These are phyloP conservation scores for Erysimum cheiri DNA, from an alignment of 441 rosid genomes.

Conservation along the genomic window DNA sequence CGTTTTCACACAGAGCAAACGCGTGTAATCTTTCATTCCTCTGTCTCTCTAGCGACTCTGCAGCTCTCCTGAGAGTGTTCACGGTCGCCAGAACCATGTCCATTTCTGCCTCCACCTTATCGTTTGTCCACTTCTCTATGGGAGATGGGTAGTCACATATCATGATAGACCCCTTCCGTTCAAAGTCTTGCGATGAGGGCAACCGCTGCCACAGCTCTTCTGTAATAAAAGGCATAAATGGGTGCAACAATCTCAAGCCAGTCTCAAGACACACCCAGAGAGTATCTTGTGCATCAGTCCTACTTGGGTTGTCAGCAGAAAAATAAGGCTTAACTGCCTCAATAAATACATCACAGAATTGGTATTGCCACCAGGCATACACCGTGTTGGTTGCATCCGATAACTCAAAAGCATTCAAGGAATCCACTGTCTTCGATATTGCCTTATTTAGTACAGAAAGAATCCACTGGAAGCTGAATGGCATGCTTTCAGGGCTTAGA, in stretches of 20 bases:
- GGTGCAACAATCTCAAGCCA: slow-evolving; percentile 89
- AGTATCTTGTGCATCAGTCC: slow-evolving; percentile 63
- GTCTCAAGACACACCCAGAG: slow-evolving; percentile 86
- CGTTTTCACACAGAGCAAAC: slow-evolving; percentile 68
- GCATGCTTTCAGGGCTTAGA: slow-evolving; percentile 54
- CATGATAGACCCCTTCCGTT: slow-evolving; percentile 75
- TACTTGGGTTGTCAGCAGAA: slow-evolving; percentile 60
- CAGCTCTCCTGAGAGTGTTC: slow-evolving; percentile 62
- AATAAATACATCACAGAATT: slow-evolving; percentile 86
- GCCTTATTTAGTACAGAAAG: slow-evolving; percentile 79
- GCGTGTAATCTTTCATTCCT: slow-evolving; percentile 81
- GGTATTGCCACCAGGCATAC: slow-evolving; percentile 96
- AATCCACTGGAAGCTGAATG: slow-evolving; percentile 89
- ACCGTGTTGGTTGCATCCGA: slow-evolving; percentile 76
- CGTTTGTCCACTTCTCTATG: slow-evolving; percentile 69
- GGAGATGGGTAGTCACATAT: slow-evolving; percentile 71
- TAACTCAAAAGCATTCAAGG: slow-evolving; percentile 69
- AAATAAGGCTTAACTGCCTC: slow-evolving; percentile 89
- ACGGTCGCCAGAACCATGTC: slow-evolving; percentile 74
- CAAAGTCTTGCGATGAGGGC: slow-evolving; percentile 51
- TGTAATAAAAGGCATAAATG: slow-evolving; percentile 90
- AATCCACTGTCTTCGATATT: slow-evolving; percentile 59
- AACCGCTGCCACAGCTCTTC: slow-evolving; percentile 97
- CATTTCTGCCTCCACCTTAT: slow-evolving; percentile 66
- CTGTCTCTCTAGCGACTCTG: slow-evolving; percentile 67